These are phyloP conservation scores for Secale cereale DNA, from an alignment of 176 grass and related monocot genomes.

Conservation along the genomic window DNA sequence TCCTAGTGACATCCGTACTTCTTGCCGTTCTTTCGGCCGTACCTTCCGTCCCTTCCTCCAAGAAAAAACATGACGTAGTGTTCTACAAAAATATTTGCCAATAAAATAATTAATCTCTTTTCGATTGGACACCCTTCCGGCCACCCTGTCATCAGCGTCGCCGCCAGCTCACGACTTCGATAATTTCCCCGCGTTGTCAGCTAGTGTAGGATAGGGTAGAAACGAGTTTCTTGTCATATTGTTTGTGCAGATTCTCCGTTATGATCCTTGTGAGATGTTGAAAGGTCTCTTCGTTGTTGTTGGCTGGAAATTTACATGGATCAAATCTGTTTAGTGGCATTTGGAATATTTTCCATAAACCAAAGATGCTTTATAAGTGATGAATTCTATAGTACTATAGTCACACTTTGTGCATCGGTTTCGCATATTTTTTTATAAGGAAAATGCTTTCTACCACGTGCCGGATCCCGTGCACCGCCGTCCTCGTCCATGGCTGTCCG, in stretches of 20 bases:
- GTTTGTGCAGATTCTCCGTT: neutral
- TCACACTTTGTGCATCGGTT: neutral
- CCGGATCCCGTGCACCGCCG: too few relatives aligned
- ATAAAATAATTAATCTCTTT: neutral
- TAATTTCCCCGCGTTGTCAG: neutral
- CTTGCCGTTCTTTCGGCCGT: neutral
- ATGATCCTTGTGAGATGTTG: neutral
- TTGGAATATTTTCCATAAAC: neutral
- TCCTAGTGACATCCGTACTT: constrained; percentile 19
- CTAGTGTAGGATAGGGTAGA: neutral
- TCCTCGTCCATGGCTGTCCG: too few relatives aligned
- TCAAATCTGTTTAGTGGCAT: neutral
- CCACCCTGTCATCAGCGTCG: neutral
- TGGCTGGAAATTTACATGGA: neutral
- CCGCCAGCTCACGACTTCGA: neutral
- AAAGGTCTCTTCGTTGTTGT: neutral
- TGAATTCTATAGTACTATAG: too few relatives aligned
- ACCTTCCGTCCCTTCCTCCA: neutral
- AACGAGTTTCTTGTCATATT: neutral
- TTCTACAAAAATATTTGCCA: too few relatives aligned
- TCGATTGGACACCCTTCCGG: neutral
- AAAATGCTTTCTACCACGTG: too few relatives aligned
- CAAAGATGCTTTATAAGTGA: neutral
- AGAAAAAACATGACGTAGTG: too few relatives aligned
- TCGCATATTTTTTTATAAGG: neutral